These are phyloP conservation scores for Suillus weaverae DNA, from an alignment of 768 basidiomycete species.

Conservation along the genomic window DNA sequence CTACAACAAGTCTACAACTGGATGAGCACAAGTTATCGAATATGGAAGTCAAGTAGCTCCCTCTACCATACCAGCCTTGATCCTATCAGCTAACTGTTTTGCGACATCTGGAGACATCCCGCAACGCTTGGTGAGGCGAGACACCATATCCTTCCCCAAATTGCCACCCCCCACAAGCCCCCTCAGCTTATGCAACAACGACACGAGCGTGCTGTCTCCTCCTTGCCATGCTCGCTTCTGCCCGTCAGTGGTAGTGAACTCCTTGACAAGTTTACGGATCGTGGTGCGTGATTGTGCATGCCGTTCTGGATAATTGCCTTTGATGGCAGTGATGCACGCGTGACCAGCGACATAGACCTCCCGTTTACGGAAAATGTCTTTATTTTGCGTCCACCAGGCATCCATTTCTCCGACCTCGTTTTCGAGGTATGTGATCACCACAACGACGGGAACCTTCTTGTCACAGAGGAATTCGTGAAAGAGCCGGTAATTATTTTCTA, in stretches of 20 bases:
- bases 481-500: constrained; percentile 39
- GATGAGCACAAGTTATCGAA: too few relatives aligned
- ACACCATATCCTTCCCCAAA: constrained; percentile 23
- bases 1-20: too few relatives aligned
- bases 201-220: constrained; percentile 9
- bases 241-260: constrained; percentile 26
- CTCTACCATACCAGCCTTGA: background rate
- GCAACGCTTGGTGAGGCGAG: constrained; percentile 29
- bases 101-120: constrained; percentile 25
- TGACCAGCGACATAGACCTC: constrained; percentile 33
- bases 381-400: constrained; percentile 41
- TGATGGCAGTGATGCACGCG: constrained; percentile 41
- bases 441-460: constrained; percentile 34
- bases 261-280: constrained; percentile 19
- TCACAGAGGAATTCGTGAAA: constrained; percentile 42
- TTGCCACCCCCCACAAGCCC: constrained; percentile 17
- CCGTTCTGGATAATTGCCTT: constrained; percentile 12
- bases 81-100: constrained; percentile 15
- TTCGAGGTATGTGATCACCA: constrained; percentile 43
- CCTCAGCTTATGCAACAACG: constrained; percentile 18
- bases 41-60: background rate
- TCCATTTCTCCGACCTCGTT: constrained; percentile 31
- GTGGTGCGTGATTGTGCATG: constrained; percentile 31
- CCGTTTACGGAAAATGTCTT: constrained; percentile 27
- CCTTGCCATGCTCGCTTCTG: constrained; percentile 27